Evolutionary conservation across 768 basidiomycete genomes (phyloP).

Genomic region (Trametes cingulata): DNA sequence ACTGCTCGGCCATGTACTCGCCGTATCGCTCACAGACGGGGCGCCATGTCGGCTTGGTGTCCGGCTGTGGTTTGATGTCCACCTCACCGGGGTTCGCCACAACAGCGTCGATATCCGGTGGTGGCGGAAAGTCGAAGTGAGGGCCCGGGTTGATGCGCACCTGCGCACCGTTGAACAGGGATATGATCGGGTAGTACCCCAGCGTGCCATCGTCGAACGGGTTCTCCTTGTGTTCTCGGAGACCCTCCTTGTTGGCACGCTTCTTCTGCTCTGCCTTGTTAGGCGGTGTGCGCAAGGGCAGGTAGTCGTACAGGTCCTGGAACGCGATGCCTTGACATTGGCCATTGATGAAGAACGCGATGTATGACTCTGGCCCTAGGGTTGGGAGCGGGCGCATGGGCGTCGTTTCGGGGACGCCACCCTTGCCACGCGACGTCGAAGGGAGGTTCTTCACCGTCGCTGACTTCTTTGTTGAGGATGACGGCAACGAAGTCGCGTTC

Average conservation of each 20-base stretch:
- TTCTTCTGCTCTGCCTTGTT: constrained; percentile 68
- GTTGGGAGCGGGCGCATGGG: constrained; percentile 62
- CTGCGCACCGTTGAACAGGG: constrained; percentile 87
- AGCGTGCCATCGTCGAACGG: constrained; percentile 91
- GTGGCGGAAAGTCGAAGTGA: constrained; percentile 78
- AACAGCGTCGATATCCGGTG: constrained; percentile 70
- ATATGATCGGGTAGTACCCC: constrained; percentile 95
- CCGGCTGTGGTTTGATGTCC: constrained; percentile 35
- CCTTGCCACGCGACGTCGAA: constrained; percentile 51
- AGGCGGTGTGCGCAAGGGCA: constrained; percentile 70
- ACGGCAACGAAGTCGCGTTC: constrained; percentile 55
- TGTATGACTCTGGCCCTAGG: constrained; percentile 61
- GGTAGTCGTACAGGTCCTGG: constrained; percentile 85
- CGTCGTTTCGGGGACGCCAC: constrained; percentile 35
- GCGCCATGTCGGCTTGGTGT: constrained; percentile 56
- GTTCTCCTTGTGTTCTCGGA: constrained; percentile 76
- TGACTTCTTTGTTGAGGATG: constrained; percentile 60
- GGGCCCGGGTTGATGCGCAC: constrained; percentile 90
- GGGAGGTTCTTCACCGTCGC: constrained; percentile 69
- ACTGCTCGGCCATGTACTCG: constrained; percentile 85
- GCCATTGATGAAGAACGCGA: constrained; percentile 94
- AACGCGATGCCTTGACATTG: constrained; percentile 82
- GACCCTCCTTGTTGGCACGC: constrained; percentile 60
- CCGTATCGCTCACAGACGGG: constrained; percentile 83
- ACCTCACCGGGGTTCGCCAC: constrained; percentile 39